Base-by-base conservation (phyloP, 805 yeast species). In the Metschnikowia santaceciliae region DNA sequence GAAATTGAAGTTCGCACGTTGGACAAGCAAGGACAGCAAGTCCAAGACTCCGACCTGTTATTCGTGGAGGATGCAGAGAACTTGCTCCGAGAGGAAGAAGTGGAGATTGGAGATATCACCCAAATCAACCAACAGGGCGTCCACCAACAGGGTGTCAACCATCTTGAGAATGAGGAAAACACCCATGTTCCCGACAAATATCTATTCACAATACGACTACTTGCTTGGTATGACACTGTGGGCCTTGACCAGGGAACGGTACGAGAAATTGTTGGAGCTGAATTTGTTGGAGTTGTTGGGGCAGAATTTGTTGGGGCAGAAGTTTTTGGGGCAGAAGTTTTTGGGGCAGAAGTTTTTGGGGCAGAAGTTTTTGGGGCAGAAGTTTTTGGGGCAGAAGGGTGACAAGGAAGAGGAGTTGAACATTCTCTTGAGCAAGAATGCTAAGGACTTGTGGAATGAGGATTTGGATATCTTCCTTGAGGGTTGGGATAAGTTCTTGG, bases 161-260 rank as follows among this genome's bases (percentile, higher is more conserved):
- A 59, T 19, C 67, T 55, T 19, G 67, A 63, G 3, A 68, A 71
- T 43, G 67, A 74, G 67, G 55, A 46, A 11, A 50, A 52, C 30
- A 66, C 78, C 62, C 76, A 74, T 48, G 67, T 66, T 20, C 78
- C 80, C 15, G 78, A 75, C 46, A 85, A 82, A 82, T 22, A 70
- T 80, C 14, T 76, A 77, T 46, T 80, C 90, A 7, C 76, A 84
- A 6, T 92, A 82, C 67, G 97, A 94, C 62, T 94, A 94, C 60
- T 75, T 94, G 55, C 75, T 94, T 48, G 95, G 94, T 48, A 88
- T 94, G 96, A 81, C 90, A 34, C 84, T 94, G 56, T 90, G 97
- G 94, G 86, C 97, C 36, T 80, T 94, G 63, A 92, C 99, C 0
- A 78, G 77, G 52, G 99, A 94, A 69, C 80, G 94, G 60, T 94